Evolutionary conservation across 2,329 filamentous ascomycete genomes (phyloP), one percentile per base, ranked within the genome.

Genomic region (Peltaster fructicola): DNA sequence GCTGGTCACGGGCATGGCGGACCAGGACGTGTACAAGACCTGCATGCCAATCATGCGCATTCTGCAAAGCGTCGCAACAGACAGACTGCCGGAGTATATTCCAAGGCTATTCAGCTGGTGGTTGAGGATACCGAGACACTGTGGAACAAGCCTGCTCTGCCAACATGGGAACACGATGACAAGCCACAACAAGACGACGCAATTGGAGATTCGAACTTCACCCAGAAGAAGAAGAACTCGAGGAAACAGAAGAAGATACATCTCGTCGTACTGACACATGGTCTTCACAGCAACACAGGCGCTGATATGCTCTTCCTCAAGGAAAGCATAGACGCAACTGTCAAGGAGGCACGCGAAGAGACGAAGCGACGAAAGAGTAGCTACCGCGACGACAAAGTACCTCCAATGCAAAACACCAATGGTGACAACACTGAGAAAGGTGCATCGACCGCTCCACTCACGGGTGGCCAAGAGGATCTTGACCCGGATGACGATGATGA

Each of bases 231-330:
- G 26, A 37, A 34, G 12, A 33, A 40, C 9, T 25, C 30, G 8
- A 61, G 54, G 34, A 76, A 72, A 46, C 64, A 65, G 37, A 81
- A 80, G 52, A 85, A 75, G 36, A 62, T 98, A 2, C 88, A 98
- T 47, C 58, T 98, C 20, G 88, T 98, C 13, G 63, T 98, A 16
- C 54, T 98, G 24, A 95, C 88, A 0, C 88, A 98, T 54, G 88
- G 88, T 0, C 52, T 98, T 34, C 88, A 98, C 50, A 92, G 85
- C 52, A 98, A 98, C 48, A 62, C 93, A 8, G 81, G 88, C 4
- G 78, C 82, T 12, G 88, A 98, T 48, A 92, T 98, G 88, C 60
- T 98, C 11, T 98, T 79, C 46, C 56, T 98, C 48, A 98, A 98
- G 46, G 88, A 98, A 52, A 91, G 81, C 50, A 95, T 98, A 33